phyloP scores from a whole-genome alignment of 495 filamentous ascomycete species.

The Annulohypoxylon bovei region DNA sequence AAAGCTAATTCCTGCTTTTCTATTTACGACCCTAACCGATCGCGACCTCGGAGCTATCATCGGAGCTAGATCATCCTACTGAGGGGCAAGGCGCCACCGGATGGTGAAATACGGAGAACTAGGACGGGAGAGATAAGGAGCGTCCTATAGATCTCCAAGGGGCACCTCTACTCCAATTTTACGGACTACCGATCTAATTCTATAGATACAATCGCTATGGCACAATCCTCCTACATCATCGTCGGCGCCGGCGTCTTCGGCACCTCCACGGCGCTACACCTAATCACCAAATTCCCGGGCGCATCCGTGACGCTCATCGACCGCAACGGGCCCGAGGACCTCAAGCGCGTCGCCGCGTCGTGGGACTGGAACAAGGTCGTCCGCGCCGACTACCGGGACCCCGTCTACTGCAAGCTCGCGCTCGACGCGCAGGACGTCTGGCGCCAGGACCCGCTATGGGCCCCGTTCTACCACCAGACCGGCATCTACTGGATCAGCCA shows the following conservation, averaged over 20 bases:
- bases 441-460: conserved; percentile 62
- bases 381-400: conserved; percentile 70
- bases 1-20: background rate
- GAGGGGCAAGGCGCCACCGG: conserved; percentile 26
- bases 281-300: conserved; percentile 61
- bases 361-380: conserved; percentile 76
- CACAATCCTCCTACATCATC: conserved; percentile 62
- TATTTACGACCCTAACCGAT: background rate
- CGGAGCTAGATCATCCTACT: conserved; percentile 17
- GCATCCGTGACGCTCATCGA: conserved; percentile 67
- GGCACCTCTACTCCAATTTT: background rate
- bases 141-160: background rate
- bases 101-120: conserved; percentile 1
- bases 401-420: conserved; percentile 65
- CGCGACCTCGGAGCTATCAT: conserved; percentile 27
- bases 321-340: conserved; percentile 57
- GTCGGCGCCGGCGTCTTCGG: conserved; percentile 75
- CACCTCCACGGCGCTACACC: conserved; percentile 69
- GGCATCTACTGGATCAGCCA: conserved; percentile 64
- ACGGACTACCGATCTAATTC: background rate
- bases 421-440: conserved; percentile 66
- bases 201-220: conserved; percentile 28
- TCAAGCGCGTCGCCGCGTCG: conserved; percentile 62
- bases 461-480: conserved; percentile 65
- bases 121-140: background rate